Base-by-base conservation (phyloP, 2,329 filamentous ascomycete species). In the Davidsoniella neocaledoniae region DNA sequence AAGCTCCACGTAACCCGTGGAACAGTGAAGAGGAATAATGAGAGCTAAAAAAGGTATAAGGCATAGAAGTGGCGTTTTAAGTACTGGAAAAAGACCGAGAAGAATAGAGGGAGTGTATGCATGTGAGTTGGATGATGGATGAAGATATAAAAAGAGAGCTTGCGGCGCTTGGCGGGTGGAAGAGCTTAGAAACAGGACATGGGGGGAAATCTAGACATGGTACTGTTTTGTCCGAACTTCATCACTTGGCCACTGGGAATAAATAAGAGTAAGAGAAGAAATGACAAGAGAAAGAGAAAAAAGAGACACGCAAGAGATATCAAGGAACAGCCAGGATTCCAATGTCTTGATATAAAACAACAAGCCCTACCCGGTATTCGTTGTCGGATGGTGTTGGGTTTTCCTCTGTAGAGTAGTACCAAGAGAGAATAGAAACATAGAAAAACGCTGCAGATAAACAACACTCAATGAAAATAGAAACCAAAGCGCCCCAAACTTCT, bases 201-300 rank as follows among this genome's bases (percentile, higher is more conserved):
- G 3, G 25, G 29, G 29, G 21, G 29, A 33, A 12, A 33, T 33
- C 29, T 33, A 33, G 29, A 33, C 29, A 33, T 10, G 29, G 12
- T 33, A 33, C 29, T 33, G 29, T 33, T 33, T 33, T 33, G 29
- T 33, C 29, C 29, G 29, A 10, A 33, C 29, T 33, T 4, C 12
- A 10, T 33, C 29, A 33, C 29, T 33, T 33, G 2, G 8, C 29
- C 29, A 33, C 29, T 9, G 29, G 29, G 29, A 33, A 33, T 33
- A 33, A 33, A 33, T 33, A 33, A 33, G 8, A 33, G 29, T 33
- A 33, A 33, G 40, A 33, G 40, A 41, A 43, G 29, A 43, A 52
- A 51, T 52, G 46, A 54, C 56, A 55, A 39, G 57, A 60, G 63
- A 61, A 61, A 57, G 59, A 63, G 52, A 58, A 58, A 64, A 65